A percentile compares a stretch with the other conserved stretches of the same genome.
These are phyloP conservation scores for Xerocomus potaroensis DNA, from an alignment of 768 basidiomycete genomes.

Conservation along the genomic window DNA sequence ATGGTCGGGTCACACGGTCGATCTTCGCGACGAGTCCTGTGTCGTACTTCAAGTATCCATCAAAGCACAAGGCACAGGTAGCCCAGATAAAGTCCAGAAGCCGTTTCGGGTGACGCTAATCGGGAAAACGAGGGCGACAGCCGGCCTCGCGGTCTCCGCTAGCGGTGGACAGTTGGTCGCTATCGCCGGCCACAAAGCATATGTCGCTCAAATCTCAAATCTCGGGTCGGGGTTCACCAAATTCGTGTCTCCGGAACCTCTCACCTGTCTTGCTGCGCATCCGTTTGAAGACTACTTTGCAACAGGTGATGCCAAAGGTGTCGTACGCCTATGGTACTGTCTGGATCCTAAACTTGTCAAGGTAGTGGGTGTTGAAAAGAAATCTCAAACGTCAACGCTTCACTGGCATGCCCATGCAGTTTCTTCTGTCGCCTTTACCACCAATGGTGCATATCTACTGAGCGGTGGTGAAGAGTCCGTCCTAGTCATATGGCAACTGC, in stretches of 20 bases:
- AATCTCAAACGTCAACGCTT: constrained; percentile 76
- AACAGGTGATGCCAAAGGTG: constrained; percentile 84
- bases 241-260: constrained; percentile 71
- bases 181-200: constrained; percentile 71
- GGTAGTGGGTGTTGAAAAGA: constrained; percentile 65
- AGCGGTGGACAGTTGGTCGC: constrained; percentile 77
- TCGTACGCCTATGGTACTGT: constrained; percentile 91
- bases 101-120: constrained; percentile 51
- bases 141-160: constrained; percentile 67
- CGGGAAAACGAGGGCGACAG: constrained; percentile 63
- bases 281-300: constrained; percentile 92
- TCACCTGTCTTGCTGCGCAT: constrained; percentile 86
- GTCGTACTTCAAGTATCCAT: constrained; percentile 63
- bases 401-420: constrained; percentile 99
- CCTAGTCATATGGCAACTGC: constrained; percentile 95
- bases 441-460: constrained; percentile 87
- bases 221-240: constrained; percentile 70
- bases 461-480: constrained; percentile 96
- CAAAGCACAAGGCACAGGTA: constrained; percentile 34
- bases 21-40: constrained; percentile 39
- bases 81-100: constrained; percentile 39
- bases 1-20: neutral
- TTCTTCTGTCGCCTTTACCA: constrained; percentile 78
- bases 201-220: constrained; percentile 59
- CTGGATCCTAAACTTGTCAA: constrained; percentile 56